These are phyloP conservation scores for Chaetomium tenue DNA, from an alignment of 495 filamentous ascomycete genomes.

Conservation along the genomic window DNA sequence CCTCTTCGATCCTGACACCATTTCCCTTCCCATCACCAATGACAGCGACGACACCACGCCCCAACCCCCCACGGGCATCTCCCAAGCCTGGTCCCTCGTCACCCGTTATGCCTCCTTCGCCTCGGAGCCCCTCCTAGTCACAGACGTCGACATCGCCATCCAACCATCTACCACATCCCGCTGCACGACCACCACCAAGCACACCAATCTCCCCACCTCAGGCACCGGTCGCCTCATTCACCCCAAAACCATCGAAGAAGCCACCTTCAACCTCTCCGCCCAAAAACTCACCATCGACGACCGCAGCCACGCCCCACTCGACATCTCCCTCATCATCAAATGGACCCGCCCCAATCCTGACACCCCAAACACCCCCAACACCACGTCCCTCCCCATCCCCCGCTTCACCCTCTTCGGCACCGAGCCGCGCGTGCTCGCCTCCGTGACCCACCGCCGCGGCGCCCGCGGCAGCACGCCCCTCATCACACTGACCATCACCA, in stretches of 20 bases:
- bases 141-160: slow-evolving; percentile 59
- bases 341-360: slow-evolving; percentile 63
- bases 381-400: slow-evolving; percentile 65
- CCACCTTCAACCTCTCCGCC: slow-evolving; percentile 66
- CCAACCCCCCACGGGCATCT: slow-evolving; percentile 55
- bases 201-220: slow-evolving; percentile 29
- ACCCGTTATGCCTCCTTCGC: slow-evolving; percentile 73
- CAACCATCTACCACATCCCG: slow-evolving; percentile 50
- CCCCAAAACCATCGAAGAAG: slow-evolving; percentile 64
- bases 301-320: slow-evolving; percentile 64
- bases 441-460: slow-evolving; percentile 46
- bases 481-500: slow-evolving; percentile 56
- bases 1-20: slow-evolving; percentile 62
- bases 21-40: slow-evolving; percentile 26
- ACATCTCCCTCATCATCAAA: slow-evolving; percentile 69
- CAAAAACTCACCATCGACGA: slow-evolving; percentile 79
- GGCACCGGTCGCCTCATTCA: slow-evolving; percentile 39
- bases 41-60: slow-evolving; percentile 15
- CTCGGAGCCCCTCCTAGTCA: slow-evolving; percentile 64
- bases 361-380: slow-evolving; percentile 39
- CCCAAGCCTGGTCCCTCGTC: slow-evolving; percentile 75
- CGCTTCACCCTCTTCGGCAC: slow-evolving; percentile 73
- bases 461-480: slow-evolving; percentile 5
- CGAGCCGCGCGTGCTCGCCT: slow-evolving; percentile 84
- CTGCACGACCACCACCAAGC: slow-evolving; percentile 39